Conservation (phyloP, 805 yeast species). For the Metschnikowia cerradonensis region DNA sequence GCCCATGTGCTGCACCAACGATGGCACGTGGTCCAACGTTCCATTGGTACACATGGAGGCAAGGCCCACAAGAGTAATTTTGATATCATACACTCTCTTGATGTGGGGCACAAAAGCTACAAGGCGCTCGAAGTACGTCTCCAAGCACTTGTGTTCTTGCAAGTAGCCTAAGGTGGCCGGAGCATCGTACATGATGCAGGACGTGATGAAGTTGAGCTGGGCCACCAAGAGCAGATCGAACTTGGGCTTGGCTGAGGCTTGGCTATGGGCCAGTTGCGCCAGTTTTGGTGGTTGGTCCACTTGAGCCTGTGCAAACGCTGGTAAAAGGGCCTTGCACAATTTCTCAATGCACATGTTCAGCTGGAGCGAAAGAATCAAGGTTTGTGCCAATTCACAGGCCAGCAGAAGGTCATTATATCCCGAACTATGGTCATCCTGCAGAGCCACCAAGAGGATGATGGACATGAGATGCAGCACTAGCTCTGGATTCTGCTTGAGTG, state of each 20-base stretch:
- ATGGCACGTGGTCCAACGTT: conserved; percentile 30
- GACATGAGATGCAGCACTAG: conserved; percentile 48
- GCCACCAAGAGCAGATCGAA: conserved; percentile 43
- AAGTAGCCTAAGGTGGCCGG: conserved; percentile 48
- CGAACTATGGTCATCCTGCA: conserved; percentile 38
- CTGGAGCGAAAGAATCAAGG: conserved; percentile 56
- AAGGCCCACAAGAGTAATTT: conserved; percentile 66
- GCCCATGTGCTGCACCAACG: conserved; percentile 36
- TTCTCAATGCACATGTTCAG: conserved; percentile 44
- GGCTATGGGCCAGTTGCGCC: no score
- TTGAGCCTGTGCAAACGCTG: conserved; percentile 24
- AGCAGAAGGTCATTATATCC: conserved; percentile 53
- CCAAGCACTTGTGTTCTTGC: conserved; percentile 36
- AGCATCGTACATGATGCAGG: conserved; percentile 63
- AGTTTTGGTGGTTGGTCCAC: conserved; percentile 19
- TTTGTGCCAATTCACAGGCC: conserved; percentile 63
- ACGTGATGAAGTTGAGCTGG: conserved; percentile 57
- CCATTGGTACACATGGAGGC: conserved; percentile 3
- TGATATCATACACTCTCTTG: conserved; percentile 75
- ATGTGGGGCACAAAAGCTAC: conserved; percentile 51
- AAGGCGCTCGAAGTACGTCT: conserved; percentile 60
- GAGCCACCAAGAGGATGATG: conserved; percentile 45
- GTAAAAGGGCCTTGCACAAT: conserved; percentile 43
- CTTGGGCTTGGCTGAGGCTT: conserved; percentile 3
- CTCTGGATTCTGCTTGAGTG: conserved; percentile 36